Evolutionary conservation across 257 asterid species (phyloP).

Genomic region (Dorcoceras hygrometricum): DNA sequence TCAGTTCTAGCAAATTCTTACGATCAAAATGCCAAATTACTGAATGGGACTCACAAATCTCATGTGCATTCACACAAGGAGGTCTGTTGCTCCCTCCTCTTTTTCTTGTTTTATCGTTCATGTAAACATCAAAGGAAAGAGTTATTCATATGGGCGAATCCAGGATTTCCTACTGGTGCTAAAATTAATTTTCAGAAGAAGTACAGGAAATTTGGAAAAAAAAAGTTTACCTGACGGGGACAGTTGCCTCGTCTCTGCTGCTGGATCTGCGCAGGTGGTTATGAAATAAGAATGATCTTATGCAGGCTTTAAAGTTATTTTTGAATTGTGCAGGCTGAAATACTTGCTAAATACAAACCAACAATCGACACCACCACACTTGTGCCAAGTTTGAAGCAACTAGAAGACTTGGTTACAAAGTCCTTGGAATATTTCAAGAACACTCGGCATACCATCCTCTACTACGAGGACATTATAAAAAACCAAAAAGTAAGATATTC

Average conservation of each 20-base stretch:
- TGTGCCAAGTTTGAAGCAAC: conserved; percentile 39
- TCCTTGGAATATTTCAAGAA: conserved; percentile 42
- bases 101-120: background rate
- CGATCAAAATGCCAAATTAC: conserved; percentile 73
- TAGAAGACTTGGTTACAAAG: conserved; percentile 38
- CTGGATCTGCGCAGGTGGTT: background rate
- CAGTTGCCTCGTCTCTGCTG: background rate
- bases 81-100: conserved; percentile 42
- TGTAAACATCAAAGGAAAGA: background rate
- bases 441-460: conserved; percentile 46
- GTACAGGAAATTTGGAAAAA: too few species aligned
- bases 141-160: background rate
- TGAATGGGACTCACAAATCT: conserved; percentile 97
- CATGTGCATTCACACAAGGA: conserved; percentile 82
- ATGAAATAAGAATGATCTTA: background rate
- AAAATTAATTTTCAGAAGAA: background rate
- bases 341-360: conserved; percentile 53
- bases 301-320: background rate
- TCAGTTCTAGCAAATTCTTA: conserved; percentile 87
- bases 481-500: background rate
- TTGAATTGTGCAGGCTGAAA: conserved; percentile 40
- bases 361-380: conserved; percentile 34
- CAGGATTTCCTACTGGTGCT: background rate
- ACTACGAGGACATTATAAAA: conserved; percentile 62
- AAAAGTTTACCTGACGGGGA: background rate